Percentiles rank a stretch among this genome's conserved stretches.
Evolutionary conservation across 371 early-diverging fungal genomes (phyloP).

Genomic region (Haplosporangium sp.): DNA sequence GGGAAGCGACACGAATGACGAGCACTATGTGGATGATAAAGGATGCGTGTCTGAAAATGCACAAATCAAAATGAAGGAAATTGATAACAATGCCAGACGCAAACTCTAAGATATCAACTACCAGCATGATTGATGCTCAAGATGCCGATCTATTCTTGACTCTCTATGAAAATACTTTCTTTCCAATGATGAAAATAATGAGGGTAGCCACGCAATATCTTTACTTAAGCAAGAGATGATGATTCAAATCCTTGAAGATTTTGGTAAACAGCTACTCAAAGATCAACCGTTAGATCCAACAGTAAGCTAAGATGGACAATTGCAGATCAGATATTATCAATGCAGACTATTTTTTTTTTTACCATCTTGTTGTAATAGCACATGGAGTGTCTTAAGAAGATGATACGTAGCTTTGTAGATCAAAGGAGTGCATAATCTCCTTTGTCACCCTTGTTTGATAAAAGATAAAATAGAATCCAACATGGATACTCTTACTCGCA

Average conservation of each 20-base stretch:
- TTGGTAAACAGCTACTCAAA: constrained; percentile 16
- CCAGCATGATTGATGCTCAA: background rate
- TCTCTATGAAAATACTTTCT: constrained; percentile 9
- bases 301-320: constrained; percentile 2
- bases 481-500: too few relatives aligned
- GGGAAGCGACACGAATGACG: background rate
- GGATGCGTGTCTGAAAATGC: background rate
- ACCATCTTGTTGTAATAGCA: constrained; percentile 8
- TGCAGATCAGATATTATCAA: background rate
- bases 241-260: constrained; percentile 31
- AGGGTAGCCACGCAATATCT: background rate
- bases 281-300: background rate
- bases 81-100: background rate
- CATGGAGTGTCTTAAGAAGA: constrained; percentile 9
- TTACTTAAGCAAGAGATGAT: constrained; percentile 27
- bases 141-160: constrained; percentile 7
- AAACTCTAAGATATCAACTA: background rate
- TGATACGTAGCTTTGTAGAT: background rate
- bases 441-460: too few relatives aligned
- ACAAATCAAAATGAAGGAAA: background rate
- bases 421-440: background rate
- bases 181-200: background rate
- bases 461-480: too few relatives aligned
- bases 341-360: too few relatives aligned
- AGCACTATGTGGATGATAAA: background rate